Percentiles rank a stretch among this genome's conserved stretches.
phyloP scores from a whole-genome alignment of 1,284 basidiomycete genomes.

The Heterobasidion irregulare region DNA sequence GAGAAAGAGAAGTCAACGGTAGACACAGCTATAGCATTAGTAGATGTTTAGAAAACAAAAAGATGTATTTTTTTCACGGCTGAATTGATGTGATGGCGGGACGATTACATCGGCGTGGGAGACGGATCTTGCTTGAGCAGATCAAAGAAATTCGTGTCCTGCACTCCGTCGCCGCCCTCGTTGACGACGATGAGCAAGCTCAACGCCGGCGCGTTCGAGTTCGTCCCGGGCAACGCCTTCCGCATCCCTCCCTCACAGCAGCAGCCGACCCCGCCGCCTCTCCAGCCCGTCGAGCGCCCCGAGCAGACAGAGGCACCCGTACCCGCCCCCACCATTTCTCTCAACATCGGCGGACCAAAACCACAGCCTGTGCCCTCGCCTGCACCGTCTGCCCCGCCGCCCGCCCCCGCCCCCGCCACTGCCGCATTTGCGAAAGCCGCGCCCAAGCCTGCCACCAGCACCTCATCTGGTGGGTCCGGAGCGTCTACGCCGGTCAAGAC shows the following conservation, averaged over 20 bases:
- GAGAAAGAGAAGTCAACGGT: no score
- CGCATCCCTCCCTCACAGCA: slow-evolving; percentile 17
- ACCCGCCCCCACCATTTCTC: slow-evolving; percentile 44
- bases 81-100: no score
- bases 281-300: slow-evolving; percentile 46
- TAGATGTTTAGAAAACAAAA: no score
- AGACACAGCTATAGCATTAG: no score
- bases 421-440: slow-evolving; percentile 11
- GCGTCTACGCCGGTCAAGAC: slow-evolving; percentile 14
- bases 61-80: no score
- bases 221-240: slow-evolving; percentile 71
- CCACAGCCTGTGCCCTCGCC: slow-evolving; percentile 23
- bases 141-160: no score
- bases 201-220: slow-evolving; percentile 78
- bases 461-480: slow-evolving; percentile 16
- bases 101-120: no score
- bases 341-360: slow-evolving; percentile 52
- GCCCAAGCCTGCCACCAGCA: slow-evolving; percentile 12
- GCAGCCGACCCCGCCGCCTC: slow-evolving; percentile 23
- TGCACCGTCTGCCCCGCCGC: slow-evolving; percentile 17
- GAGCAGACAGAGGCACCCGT: slow-evolving; percentile 30
- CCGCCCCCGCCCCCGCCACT: neutral
- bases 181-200: slow-evolving; percentile 54
- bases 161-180: no score
- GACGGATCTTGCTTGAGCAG: no score